phyloP scores from a whole-genome alignment of 345 rosid genomes.

The Eucalyptus erythrocorys region DNA sequence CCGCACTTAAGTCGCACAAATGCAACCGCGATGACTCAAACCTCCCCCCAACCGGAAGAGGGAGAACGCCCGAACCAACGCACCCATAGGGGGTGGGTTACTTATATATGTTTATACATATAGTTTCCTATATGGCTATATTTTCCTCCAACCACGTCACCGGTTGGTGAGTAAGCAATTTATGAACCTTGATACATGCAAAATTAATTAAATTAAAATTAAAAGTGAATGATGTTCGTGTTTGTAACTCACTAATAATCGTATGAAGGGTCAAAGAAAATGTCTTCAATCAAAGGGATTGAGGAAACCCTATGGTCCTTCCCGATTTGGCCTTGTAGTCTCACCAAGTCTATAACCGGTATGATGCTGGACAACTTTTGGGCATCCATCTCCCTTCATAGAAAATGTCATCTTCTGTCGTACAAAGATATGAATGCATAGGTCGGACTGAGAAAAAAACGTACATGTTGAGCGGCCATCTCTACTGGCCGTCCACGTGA shows the following conservation, averaged over 20 bases:
- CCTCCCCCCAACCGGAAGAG: no score
- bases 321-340: not conserved
- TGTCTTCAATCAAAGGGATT: not conserved
- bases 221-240: not conserved
- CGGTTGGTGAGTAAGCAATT: not conserved
- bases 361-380: not conserved
- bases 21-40: no score
- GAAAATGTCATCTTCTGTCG: not conserved
- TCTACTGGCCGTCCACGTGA: not conserved
- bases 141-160: not conserved
- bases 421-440: not conserved
- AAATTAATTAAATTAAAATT: not conserved
- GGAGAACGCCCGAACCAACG: no score
- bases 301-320: not conserved
- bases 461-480: not conserved
- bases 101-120: not conserved
- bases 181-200: not conserved
- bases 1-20: no score
- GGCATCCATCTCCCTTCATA: not conserved
- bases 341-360: not conserved
- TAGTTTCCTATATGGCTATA: not conserved
- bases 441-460: not conserved
- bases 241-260: not conserved
- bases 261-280: not conserved
- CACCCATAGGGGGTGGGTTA: no score